These are phyloP conservation scores for Quercus lobata DNA, from an alignment of 331 rosid species.

Conservation along the genomic window DNA sequence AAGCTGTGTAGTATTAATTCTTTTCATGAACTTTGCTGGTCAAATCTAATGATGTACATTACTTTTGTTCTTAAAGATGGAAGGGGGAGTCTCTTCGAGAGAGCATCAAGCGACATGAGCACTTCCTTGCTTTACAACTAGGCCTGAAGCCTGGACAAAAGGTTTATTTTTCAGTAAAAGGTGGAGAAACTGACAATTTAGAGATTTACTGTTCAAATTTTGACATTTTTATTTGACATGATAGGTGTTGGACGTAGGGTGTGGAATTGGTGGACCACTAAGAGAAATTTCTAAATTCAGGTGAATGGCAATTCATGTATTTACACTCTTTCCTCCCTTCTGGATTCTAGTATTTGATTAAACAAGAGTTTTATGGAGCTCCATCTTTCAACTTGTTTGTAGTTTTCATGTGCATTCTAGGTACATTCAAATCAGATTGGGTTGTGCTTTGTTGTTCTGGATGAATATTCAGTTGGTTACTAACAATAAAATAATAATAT, in stretches of 20 bases:
- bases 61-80: slow-evolving; percentile 43
- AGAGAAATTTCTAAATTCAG: slow-evolving; percentile 81
- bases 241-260: slow-evolving; percentile 85
- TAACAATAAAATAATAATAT: neutral
- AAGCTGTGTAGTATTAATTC: neutral
- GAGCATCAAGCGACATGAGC: slow-evolving; percentile 88
- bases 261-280: slow-evolving; percentile 88
- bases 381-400: neutral
- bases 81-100: slow-evolving; percentile 80
- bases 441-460: neutral
- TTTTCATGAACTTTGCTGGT: neutral
- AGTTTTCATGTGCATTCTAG: neutral
- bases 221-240: slow-evolving; percentile 1
- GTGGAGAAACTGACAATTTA: neutral
- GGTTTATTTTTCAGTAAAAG: slow-evolving; percentile 36
- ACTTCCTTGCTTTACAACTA: slow-evolving; percentile 83
- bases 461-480: neutral
- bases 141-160: slow-evolving; percentile 76
- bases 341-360: neutral
- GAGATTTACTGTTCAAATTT: neutral
- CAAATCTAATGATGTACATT: neutral
- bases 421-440: neutral
- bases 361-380: neutral
- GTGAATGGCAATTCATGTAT: slow-evolving; percentile 21
- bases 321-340: neutral